Base-by-base conservation (phyloP, 345 rosid species). In the Camelina sativa region DNA sequence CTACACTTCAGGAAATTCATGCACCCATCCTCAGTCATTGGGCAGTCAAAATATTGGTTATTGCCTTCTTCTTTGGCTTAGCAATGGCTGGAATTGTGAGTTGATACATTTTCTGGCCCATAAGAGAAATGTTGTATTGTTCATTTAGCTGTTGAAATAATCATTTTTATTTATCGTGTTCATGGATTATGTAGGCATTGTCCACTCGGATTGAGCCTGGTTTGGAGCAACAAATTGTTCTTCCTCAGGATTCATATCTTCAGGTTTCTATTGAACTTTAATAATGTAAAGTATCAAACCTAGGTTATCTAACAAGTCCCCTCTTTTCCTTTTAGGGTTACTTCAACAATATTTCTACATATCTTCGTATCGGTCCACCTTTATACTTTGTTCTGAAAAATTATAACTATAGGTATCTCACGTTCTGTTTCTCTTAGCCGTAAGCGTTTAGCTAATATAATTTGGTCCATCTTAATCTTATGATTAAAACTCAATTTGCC, bases 321-420 rank as follows among this genome's bases (percentile, higher is more conserved):
- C 50, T 74, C 72, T 72, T 15, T 67, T 67, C 60, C 62, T 64
- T 57, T 65, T 85, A 93, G 98, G 98, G 91, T 53, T 94, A 94
- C 83, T 94, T 91, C 84, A 85, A 91, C 76, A 76, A 88, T 64
- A 74, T 91, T 30, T 82, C 97, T 3, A 84, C 90, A 59, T 84
- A 92, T 80, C 95, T 94, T 74, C 85, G 96, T 80, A 94, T 94
- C 55, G 98, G 98, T 69, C 93, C 98, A 3, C 98, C 98, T 0
- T 68, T 94, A 8, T 94, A 94, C 77, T 94, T 94, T 81, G 97
- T 94, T 65, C 89, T 91, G 67, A 91, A 94, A 85, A 86, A 91
- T 78, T 94, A 83, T 76, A 94, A 94, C 67, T 94, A 90, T 76
- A 94, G 98, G 98, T 91, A 81, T 76, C 55, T 62, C 68, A 53